Conservation (phyloP, 2,329 filamentous ascomycete species). For the Aspergillus unguis region DNA sequence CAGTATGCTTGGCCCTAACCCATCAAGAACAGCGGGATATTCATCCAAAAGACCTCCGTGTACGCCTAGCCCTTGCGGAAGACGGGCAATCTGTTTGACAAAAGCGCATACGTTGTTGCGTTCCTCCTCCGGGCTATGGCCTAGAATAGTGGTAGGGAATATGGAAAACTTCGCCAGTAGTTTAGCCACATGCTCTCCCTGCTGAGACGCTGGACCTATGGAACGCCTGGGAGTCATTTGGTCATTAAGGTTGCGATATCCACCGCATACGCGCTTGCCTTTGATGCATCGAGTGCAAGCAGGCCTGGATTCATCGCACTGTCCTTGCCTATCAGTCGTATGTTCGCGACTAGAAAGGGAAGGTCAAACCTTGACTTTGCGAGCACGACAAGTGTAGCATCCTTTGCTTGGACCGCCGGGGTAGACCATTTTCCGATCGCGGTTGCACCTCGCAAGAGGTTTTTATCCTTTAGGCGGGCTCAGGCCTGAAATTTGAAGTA, state of each 20-base stretch:
- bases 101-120: neutral
- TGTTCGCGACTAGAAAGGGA: neutral
- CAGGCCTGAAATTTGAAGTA: too few relatives aligned
- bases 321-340: neutral
- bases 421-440: constrained; percentile 7
- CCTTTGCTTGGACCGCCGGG: constrained; percentile 9
- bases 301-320: constrained; percentile 8
- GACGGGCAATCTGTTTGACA: neutral
- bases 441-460: neutral
- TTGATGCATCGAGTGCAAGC: constrained; percentile 7
- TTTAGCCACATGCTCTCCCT: neutral
- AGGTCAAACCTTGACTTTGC: constrained; percentile 9
- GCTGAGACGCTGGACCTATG: neutral
- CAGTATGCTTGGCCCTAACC: neutral
- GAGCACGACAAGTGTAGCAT: constrained; percentile 11
- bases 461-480: too few relatives aligned
- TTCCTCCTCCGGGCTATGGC: neutral
- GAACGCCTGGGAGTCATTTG: neutral
- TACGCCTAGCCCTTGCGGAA: constrained; percentile 2
- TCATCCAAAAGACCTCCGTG: constrained; percentile 1
- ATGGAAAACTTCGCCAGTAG: neutral
- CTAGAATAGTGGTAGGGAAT: neutral
- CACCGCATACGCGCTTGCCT: constrained; percentile 6
- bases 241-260: constrained; percentile 6
- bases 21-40: neutral